A percentile compares a stretch with the other conserved stretches of the same genome.
Conservation (phyloP, 805 yeast genomes). For the Ascoidea rubescens region DNA sequence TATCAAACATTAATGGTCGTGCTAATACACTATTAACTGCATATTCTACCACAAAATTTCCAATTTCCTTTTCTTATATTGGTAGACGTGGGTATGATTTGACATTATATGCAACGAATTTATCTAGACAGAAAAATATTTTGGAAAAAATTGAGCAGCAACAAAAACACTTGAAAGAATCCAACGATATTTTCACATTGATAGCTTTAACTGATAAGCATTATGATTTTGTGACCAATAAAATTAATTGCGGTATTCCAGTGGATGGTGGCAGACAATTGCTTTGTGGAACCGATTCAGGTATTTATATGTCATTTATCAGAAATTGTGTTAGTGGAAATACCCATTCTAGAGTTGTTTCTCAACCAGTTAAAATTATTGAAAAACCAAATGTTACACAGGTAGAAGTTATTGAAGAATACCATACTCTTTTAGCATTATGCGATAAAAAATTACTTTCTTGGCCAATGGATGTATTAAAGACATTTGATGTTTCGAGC, state of each 20-base stretch:
- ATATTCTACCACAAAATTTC: slow-evolving; percentile 1
- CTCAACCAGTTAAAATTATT: slow-evolving; percentile 65
- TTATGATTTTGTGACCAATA: slow-evolving; percentile 53
- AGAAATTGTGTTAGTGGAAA: slow-evolving; percentile 32
- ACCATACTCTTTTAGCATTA: slow-evolving; percentile 66
- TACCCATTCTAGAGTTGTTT: slow-evolving; percentile 36
- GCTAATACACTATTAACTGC: slow-evolving; percentile 5
- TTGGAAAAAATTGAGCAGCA: slow-evolving; percentile 70
- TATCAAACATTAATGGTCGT: slow-evolving; percentile 3
- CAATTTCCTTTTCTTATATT: slow-evolving; percentile 8
- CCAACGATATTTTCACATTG: slow-evolving; percentile 68
- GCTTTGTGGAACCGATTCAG: slow-evolving; percentile 83
- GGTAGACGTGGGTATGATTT: slow-evolving; percentile 11
- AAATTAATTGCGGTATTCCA: slow-evolving; percentile 84
- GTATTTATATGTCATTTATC: slow-evolving; percentile 73
- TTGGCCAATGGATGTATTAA: slow-evolving; percentile 58
- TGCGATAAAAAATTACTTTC: slow-evolving; percentile 74
- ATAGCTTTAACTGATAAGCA: slow-evolving; percentile 62
- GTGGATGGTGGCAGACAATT: slow-evolving; percentile 89
- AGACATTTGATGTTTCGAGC: slow-evolving; percentile 24
- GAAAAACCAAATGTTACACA: slow-evolving; percentile 71
- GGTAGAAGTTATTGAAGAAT: slow-evolving; percentile 83
- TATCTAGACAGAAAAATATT: slow-evolving; percentile 56
- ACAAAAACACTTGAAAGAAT: slow-evolving; percentile 55
- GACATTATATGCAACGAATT: slow-evolving; percentile 8